Evolutionary conservation across 208 protist genomes (phyloP).

Genomic region (Jaenimonas drosophilae): DNA sequence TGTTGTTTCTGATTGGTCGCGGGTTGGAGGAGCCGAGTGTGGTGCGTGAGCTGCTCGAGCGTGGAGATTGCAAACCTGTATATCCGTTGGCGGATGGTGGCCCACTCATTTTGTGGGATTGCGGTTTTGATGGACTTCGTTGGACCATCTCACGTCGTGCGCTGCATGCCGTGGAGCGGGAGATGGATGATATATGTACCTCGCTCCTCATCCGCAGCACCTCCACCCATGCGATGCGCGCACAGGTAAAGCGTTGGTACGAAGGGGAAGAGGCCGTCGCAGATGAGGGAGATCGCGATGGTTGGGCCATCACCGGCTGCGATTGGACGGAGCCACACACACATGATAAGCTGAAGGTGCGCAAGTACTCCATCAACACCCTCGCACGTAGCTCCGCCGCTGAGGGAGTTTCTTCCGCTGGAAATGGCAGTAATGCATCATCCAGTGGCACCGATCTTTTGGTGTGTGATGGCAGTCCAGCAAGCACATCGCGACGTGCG

Average conservation of each 20-base stretch:
- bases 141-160: slow-evolving; percentile 59
- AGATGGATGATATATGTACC: slow-evolving; percentile 73
- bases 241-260: slow-evolving; percentile 63
- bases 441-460: not conserved
- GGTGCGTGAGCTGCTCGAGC: slow-evolving; percentile 41
- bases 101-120: slow-evolving; percentile 81
- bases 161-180: slow-evolving; percentile 28
- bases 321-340: slow-evolving; percentile 68
- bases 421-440: not conserved
- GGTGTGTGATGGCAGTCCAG: not conserved
- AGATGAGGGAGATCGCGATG: slow-evolving; percentile 13
- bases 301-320: slow-evolving; percentile 59
- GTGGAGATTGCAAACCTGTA: slow-evolving; percentile 62
- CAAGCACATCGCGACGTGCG: no score
- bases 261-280: slow-evolving; percentile 3
- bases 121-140: slow-evolving; percentile 35
- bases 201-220: slow-evolving; percentile 54
- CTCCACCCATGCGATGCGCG: slow-evolving; percentile 40
- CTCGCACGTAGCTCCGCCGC: slow-evolving; percentile 5
- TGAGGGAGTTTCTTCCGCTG: not conserved
- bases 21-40: slow-evolving; percentile 52
- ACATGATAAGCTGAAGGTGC: slow-evolving; percentile 26
- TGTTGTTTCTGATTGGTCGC: slow-evolving; percentile 85
- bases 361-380: slow-evolving; percentile 33
- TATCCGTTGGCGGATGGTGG: slow-evolving; percentile 71